Evolutionary conservation across 495 filamentous ascomycete species (phyloP).

Genomic region (Pyrenopolyporus hunteri): DNA sequence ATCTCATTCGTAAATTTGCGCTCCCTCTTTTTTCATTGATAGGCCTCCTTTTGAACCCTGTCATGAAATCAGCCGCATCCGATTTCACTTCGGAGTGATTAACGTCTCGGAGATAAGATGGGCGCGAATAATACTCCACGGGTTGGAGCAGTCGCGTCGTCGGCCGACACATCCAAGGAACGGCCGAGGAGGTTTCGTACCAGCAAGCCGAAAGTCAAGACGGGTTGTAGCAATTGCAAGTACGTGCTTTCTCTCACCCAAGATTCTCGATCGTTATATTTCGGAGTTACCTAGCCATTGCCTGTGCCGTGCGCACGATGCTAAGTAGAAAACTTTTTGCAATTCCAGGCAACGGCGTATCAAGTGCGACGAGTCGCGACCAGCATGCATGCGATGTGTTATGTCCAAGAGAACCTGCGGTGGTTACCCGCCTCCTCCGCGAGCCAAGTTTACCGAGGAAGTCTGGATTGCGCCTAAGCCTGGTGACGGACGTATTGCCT

Average conservation of each 20-base stretch:
- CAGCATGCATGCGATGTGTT: conserved; percentile 62
- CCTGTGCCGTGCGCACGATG: conserved; percentile 12
- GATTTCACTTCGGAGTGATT: conserved; percentile 9
- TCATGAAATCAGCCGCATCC: conserved; percentile 10
- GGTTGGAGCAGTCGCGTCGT: conserved; percentile 5
- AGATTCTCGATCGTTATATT: conserved; percentile 5
- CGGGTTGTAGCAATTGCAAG: conserved; percentile 65
- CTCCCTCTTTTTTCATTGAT: too few species aligned
- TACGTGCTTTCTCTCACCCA: conserved; percentile 42
- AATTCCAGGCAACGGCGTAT: conserved; percentile 62
- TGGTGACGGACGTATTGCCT: conserved; percentile 21
- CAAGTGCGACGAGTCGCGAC: conserved; percentile 71
- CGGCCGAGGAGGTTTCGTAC: conserved; percentile 48
- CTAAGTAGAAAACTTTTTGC: conserved; percentile 24
- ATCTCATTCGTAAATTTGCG: too few species aligned
- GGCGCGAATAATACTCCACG: conserved; percentile 3
- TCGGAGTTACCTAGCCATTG: not conserved
- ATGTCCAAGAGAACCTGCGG: conserved; percentile 55
- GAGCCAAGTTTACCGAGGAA: conserved; percentile 50
- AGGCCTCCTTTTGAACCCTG: conserved; percentile 5
- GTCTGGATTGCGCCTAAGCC: conserved; percentile 55
- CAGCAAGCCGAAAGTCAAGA: conserved; percentile 60
- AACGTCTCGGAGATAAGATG: conserved; percentile 19
- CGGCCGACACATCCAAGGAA: conserved; percentile 14
- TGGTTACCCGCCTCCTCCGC: conserved; percentile 58